Conservation (phyloP, 129 eudicot species). For the Silybum marianum region DNA sequence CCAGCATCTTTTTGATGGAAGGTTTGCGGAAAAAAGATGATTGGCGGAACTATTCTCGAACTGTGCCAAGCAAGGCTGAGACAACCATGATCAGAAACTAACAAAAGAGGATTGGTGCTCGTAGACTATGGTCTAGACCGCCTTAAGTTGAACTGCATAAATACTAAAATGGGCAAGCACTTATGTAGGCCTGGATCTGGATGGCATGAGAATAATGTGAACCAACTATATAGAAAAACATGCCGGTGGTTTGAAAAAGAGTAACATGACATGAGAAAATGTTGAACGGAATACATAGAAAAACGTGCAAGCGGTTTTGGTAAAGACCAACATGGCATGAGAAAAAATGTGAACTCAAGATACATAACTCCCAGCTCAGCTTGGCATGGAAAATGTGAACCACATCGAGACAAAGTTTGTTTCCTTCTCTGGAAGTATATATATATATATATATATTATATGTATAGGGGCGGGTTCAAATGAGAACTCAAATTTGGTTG, state of each 20-base stretch:
- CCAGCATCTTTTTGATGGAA: not conserved
- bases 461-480: too few relatives aligned
- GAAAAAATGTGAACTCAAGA: not conserved
- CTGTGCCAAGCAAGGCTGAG: conserved; percentile 82
- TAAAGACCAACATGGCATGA: not conserved
- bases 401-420: not conserved
- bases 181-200: conserved; percentile 11
- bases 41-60: conserved; percentile 55
- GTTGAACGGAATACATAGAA: not conserved
- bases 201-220: conserved; percentile 24
- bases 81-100: conserved; percentile 37
- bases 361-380: not conserved
- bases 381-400: not conserved
- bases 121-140: not conserved
- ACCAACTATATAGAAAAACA: not conserved
- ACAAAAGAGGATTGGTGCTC: not conserved
- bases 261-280: conserved; percentile 13
- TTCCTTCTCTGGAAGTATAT: not conserved
- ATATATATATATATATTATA: not conserved
- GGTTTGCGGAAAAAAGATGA: not conserved
- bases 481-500: too few relatives aligned
- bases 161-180: not conserved
- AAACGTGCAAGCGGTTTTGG: not conserved
- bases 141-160: conserved; percentile 1
- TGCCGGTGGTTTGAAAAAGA: not conserved